Percentiles rank a stretch among this genome's conserved stretches.
Evolutionary conservation across 2,329 filamentous ascomycete species (phyloP).

Genomic region (Epichloe festucae): DNA sequence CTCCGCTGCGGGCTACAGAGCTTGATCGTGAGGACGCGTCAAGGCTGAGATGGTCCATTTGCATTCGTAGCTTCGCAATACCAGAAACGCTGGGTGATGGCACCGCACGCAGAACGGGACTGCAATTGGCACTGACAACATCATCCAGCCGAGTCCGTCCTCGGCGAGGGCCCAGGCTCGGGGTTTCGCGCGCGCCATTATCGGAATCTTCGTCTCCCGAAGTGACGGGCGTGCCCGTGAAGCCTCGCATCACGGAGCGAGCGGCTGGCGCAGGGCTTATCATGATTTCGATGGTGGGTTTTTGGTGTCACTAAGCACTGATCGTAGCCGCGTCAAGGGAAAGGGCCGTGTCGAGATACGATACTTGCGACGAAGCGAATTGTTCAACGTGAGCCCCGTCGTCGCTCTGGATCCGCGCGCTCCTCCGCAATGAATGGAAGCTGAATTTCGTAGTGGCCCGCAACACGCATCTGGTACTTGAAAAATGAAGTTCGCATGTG

Average conservation of each 20-base stretch:
- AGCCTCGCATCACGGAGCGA: slow-evolving; percentile 43
- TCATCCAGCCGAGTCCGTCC: slow-evolving; percentile 35
- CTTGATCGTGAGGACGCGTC: slow-evolving; percentile 40
- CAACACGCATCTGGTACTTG: slow-evolving; percentile 45
- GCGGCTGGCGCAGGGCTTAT: slow-evolving; percentile 35
- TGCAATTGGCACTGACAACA: slow-evolving; percentile 50
- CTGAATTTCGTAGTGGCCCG: slow-evolving; percentile 34
- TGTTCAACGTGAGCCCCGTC: slow-evolving; percentile 37
- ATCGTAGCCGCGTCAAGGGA: neutral
- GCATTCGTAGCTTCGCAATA: slow-evolving; percentile 69
- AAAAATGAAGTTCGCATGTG: slow-evolving; percentile 35
- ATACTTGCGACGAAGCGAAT: neutral
- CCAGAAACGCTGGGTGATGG: slow-evolving; percentile 50
- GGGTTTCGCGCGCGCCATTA: slow-evolving; percentile 26
- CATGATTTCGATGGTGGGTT: slow-evolving; percentile 21
- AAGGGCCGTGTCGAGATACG: slow-evolving; percentile 6
- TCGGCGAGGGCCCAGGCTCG: slow-evolving; percentile 24
- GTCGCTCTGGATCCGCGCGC: slow-evolving; percentile 46
- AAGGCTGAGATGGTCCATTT: slow-evolving; percentile 67
- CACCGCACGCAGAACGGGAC: slow-evolving; percentile 41
- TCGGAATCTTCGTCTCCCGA: slow-evolving; percentile 49
- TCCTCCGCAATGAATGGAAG: slow-evolving; percentile 36
- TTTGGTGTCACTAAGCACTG: neutral
- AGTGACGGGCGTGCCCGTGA: slow-evolving; percentile 37
- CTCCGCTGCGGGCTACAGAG: slow-evolving; percentile 42